Evolutionary conservation across 176 grass and related monocot species (phyloP).

Genomic region (Dendrocalamus sinicus): DNA sequence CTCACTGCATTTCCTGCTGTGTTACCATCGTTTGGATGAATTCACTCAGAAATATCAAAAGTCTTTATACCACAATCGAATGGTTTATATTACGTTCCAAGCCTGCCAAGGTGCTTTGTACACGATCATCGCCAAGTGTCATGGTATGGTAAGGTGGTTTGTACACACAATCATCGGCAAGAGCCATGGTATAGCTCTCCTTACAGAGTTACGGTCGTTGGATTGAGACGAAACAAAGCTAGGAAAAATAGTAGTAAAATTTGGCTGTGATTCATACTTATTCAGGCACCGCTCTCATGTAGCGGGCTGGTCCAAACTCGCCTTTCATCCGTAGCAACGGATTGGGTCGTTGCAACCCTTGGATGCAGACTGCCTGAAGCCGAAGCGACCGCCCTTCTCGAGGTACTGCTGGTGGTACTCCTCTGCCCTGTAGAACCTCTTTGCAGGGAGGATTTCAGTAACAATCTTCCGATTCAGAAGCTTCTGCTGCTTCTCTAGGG

Average conservation of each 20-base stretch:
- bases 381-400: constrained; percentile 88
- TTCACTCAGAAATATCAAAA: not conserved
- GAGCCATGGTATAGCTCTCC: no score
- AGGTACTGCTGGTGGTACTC: constrained; percentile 99
- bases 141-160: not conserved
- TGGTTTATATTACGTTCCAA: not conserved
- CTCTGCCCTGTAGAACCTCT: constrained; percentile 95
- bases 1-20: not conserved
- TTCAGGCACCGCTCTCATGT: constrained; percentile 16
- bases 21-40: not conserved
- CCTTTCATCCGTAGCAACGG: constrained; percentile 86
- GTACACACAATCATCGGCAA: not conserved
- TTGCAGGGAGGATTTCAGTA: constrained; percentile 83
- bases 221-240: not conserved
- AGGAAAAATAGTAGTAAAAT: constrained; percentile 8
- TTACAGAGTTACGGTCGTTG: not conserved
- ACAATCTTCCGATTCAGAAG: constrained; percentile 74
- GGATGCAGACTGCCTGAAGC: constrained; percentile 71
- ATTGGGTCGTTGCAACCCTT: constrained; percentile 98
- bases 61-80: not conserved
- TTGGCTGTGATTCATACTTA: constrained; percentile 14
- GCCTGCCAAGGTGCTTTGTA: not conserved
- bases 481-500: constrained; percentile 75
- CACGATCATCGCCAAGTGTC: not conserved
- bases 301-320: not conserved